A percentile compares a stretch with the other conserved stretches of the same genome.
Evolutionary conservation across 176 grass and related monocot species (phyloP).

Genomic region (Hordeum marinum): DNA sequence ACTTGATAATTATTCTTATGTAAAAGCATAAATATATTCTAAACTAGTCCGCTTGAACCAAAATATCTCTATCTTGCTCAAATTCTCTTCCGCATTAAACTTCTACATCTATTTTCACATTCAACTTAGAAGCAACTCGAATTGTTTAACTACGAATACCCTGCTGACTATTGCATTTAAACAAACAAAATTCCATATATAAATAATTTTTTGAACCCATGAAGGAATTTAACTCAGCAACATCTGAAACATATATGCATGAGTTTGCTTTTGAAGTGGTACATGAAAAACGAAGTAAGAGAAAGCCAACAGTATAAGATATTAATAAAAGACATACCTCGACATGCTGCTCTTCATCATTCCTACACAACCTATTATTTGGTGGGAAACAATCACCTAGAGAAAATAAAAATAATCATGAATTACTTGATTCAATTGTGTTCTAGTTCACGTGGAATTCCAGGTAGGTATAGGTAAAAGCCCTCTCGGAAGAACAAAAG

Average conservation of each 20-base stretch:
- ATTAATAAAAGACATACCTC: not conserved
- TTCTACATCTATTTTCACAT: not conserved
- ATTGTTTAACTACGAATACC: not conserved
- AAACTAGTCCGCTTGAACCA: not conserved
- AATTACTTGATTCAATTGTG: not conserved
- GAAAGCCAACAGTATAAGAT: too few relatives aligned
- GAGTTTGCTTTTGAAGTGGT: not conserved
- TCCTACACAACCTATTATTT: not conserved
- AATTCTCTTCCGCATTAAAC: not conserved
- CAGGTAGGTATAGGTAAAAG: not conserved
- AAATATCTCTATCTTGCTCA: not conserved
- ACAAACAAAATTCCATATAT: not conserved
- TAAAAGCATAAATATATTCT: not conserved
- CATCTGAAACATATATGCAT: not conserved
- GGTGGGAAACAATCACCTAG: not conserved
- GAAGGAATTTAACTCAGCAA: not conserved
- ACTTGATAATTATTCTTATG: not conserved
- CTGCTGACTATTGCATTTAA: not conserved
- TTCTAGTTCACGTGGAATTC: not conserved
- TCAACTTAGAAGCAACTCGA: not conserved
- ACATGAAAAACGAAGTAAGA: not conserved
- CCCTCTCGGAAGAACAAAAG: not conserved
- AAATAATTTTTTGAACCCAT: not conserved
- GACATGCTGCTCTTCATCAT: not conserved
- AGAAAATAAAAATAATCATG: not conserved